Evolutionary conservation across 257 asterid species (phyloP).

Genomic region (Vinca minor): DNA sequence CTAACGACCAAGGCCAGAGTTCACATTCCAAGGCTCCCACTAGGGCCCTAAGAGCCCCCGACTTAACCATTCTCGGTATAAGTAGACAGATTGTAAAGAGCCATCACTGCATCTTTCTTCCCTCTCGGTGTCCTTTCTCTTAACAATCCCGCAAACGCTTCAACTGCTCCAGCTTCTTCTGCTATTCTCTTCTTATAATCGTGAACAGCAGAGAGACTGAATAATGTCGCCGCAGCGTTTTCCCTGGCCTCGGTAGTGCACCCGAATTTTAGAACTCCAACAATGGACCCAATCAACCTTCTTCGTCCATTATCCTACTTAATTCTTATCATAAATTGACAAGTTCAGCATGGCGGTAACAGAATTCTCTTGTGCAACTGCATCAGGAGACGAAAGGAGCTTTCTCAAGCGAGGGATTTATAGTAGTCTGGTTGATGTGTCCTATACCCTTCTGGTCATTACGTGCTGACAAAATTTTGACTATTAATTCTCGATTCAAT

Average conservation of each 20-base stretch:
- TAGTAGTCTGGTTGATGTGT: no score
- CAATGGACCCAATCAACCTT: constrained; percentile 67
- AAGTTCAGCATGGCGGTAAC: constrained; percentile 84
- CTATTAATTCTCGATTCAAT: no score
- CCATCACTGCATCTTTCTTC: constrained; percentile 84
- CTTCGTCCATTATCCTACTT: constrained; percentile 65
- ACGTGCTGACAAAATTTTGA: no score
- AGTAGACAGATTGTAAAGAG: constrained; percentile 69
- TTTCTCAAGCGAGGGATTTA: constrained; percentile 52
- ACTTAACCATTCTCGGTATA: constrained; percentile 67
- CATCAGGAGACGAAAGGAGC: constrained; percentile 50
- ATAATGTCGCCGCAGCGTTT: constrained; percentile 88
- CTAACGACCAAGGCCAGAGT: constrained; percentile 66
- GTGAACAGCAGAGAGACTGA: constrained; percentile 94
- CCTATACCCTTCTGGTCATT: no score
- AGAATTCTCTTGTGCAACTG: constrained; percentile 77
- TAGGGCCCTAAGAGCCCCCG: constrained; percentile 61
- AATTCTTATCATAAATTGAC: constrained; percentile 76
- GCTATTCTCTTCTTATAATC: constrained; percentile 69
- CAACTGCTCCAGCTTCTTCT: constrained; percentile 61
- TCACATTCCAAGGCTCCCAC: constrained; percentile 56
- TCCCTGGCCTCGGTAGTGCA: constrained; percentile 77
- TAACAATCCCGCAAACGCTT: constrained; percentile 55
- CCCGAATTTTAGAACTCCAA: constrained; percentile 57
- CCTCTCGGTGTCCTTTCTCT: constrained; percentile 74